These are phyloP conservation scores for Candida rishiriensis DNA, from an alignment of 805 yeast genomes.

Conservation along the genomic window DNA sequence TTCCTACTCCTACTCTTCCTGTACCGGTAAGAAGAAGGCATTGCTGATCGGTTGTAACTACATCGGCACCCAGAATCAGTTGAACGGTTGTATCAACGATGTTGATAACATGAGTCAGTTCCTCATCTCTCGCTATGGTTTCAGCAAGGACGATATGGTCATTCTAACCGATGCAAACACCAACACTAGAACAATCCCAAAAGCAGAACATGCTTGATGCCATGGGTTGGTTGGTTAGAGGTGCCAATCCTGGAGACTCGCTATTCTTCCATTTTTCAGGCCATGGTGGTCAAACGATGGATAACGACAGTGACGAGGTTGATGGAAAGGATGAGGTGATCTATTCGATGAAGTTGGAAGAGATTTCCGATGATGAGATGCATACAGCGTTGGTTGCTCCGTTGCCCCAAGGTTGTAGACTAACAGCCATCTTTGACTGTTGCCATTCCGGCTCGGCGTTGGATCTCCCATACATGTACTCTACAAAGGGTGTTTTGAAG, in stretches of 20 bases:
- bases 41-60: slow-evolving; percentile 46
- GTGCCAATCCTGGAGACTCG: slow-evolving; percentile 70
- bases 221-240: slow-evolving; percentile 67
- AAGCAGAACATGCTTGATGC: slow-evolving; percentile 62
- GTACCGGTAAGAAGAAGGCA: slow-evolving; percentile 2
- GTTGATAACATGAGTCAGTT: slow-evolving; percentile 44
- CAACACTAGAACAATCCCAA: slow-evolving; percentile 47
- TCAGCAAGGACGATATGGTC: slow-evolving; percentile 46
- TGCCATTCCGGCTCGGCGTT: slow-evolving; percentile 77
- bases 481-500: slow-evolving; percentile 69
- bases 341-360: slow-evolving; percentile 66
- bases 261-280: slow-evolving; percentile 74
- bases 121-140: slow-evolving; percentile 39
- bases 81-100: slow-evolving; percentile 74
- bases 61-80: slow-evolving; percentile 49
- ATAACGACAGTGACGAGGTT: slow-evolving; percentile 68
- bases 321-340: slow-evolving; percentile 71
- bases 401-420: slow-evolving; percentile 60
- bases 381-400: slow-evolving; percentile 60
- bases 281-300: slow-evolving; percentile 68
- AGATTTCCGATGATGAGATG: slow-evolving; percentile 59
- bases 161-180: slow-evolving; percentile 48
- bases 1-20: slow-evolving; percentile 25
- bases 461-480: slow-evolving; percentile 69
- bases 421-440: slow-evolving; percentile 71